Evolutionary conservation across 2,329 filamentous ascomycete species (phyloP).

Genomic region (Neocucurbitaria cava): DNA sequence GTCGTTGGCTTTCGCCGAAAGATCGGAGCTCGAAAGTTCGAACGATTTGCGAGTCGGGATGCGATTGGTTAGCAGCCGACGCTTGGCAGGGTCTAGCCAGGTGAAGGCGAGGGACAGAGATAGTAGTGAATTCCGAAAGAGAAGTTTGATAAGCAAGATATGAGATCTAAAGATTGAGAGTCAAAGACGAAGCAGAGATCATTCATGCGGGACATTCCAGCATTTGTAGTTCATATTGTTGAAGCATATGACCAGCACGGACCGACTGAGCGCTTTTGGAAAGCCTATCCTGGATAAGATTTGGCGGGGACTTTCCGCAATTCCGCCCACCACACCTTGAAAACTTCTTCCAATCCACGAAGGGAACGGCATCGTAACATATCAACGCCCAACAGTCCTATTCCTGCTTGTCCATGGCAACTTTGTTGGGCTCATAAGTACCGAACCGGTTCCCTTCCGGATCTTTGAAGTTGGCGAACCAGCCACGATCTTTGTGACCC

Average conservation of each 20-base stretch:
- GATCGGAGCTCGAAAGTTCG: conserved; percentile 21
- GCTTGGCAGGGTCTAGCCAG: conserved; percentile 28
- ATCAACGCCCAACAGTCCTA: not conserved
- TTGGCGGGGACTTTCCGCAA: conserved; percentile 7
- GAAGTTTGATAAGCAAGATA: not conserved
- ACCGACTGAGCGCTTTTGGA: conserved; percentile 24
- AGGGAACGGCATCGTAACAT: not conserved
- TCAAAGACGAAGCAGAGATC: not conserved
- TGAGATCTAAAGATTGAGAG: not conserved
- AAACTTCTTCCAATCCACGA: not conserved
- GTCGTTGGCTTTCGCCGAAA: conserved; percentile 13
- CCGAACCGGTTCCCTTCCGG: conserved; percentile 29
- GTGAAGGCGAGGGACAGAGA: not conserved
- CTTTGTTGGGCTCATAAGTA: conserved; percentile 20
- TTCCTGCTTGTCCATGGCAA: not conserved
- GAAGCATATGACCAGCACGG: conserved; percentile 8
- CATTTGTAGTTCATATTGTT: conserved; percentile 1
- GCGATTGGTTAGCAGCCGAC: conserved; percentile 23
- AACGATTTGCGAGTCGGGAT: conserved; percentile 3
- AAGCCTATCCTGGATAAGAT: conserved; percentile 21
- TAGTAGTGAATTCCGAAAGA: conserved; percentile 10
- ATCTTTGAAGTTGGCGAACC: conserved; percentile 30
- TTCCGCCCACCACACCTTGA: too few species aligned
- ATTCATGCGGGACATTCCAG: not conserved
- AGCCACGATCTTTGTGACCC: conserved; percentile 17